Conservation (phyloP, 1,284 basidiomycete genomes). For the Ustilago trichophora region DNA sequence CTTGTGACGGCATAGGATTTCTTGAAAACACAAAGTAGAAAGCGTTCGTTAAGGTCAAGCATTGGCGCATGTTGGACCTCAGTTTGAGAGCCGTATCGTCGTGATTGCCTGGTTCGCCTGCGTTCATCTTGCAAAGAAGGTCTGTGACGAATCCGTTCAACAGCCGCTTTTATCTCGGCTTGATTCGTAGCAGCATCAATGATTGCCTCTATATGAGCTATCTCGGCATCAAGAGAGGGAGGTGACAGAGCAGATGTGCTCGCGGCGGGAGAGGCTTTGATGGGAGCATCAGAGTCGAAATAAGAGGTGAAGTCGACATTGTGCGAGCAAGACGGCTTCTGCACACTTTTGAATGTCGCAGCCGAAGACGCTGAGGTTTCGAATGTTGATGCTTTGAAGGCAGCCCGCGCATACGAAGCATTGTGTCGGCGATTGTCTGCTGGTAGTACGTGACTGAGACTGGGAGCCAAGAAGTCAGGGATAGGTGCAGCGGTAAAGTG, state of each 20-base stretch:
- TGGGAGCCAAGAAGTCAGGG: constrained; percentile 26
- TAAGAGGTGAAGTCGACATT: constrained; percentile 4
- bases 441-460: neutral
- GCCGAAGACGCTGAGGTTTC: neutral
- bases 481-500: neutral
- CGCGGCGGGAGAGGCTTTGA: neutral
- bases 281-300: constrained; percentile 8
- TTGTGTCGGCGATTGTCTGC: constrained; percentile 1
- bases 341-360: too few species aligned
- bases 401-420: constrained; percentile 1
- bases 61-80: neutral
- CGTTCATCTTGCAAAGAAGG: constrained; percentile 8
- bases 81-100: neutral
- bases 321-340: too few species aligned
- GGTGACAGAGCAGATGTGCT: neutral
- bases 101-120: neutral
- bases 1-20: neutral
- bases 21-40: neutral
- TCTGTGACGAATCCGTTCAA: too few species aligned
- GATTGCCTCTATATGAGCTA: neutral
- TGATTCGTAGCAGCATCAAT: neutral
- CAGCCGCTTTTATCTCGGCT: neutral
- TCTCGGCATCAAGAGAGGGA: neutral
- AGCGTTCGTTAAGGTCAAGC: constrained; percentile 8
- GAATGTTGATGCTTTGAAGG: neutral